Evolutionary conservation across 495 filamentous ascomycete species (phyloP).

Genomic region (Clavariopsis aquatica): DNA sequence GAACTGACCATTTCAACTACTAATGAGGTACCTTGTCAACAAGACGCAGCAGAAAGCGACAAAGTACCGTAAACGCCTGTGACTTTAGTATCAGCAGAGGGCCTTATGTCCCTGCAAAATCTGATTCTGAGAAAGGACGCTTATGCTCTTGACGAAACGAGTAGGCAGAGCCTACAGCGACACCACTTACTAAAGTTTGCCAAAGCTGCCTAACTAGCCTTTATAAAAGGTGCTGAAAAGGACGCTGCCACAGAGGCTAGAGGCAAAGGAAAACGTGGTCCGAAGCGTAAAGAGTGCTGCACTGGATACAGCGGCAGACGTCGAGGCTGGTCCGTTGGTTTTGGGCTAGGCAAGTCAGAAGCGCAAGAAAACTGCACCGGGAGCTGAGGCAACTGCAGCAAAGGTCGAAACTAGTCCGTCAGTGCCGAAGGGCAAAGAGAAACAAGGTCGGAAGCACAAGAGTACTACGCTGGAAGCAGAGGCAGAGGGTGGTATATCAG

Average conservation of each 20-base stretch:
- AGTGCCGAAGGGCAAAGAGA: too few species aligned
- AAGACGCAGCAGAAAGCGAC: too few species aligned
- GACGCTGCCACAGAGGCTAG: conserved; percentile 4
- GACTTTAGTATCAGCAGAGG: conserved; percentile 3
- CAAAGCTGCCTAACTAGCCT: conserved; percentile 10
- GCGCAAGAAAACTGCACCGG: too few species aligned
- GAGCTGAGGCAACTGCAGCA: too few species aligned
- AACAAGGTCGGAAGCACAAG: too few species aligned
- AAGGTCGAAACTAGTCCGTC: too few species aligned
- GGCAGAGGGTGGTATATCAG: not conserved
- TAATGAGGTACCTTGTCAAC: conserved; percentile 1
- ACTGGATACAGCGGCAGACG: not conserved
- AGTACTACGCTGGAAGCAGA: too few species aligned
- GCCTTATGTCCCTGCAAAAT: not conserved
- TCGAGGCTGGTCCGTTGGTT: too few species aligned
- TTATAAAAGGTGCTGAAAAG: conserved; percentile 9
- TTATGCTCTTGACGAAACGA: not conserved
- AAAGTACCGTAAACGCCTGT: conserved; percentile 1
- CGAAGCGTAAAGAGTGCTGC: conserved; percentile 3
- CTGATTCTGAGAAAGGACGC: conserved; percentile 1
- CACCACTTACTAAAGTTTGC: conserved; percentile 6
- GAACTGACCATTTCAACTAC: not conserved
- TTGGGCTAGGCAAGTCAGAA: too few species aligned
- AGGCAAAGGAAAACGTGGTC: conserved; percentile 10
- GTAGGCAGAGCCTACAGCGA: not conserved